Evolutionary conservation across 768 basidiomycete genomes (phyloP).

Genomic region (Boletus tomentosulus): DNA sequence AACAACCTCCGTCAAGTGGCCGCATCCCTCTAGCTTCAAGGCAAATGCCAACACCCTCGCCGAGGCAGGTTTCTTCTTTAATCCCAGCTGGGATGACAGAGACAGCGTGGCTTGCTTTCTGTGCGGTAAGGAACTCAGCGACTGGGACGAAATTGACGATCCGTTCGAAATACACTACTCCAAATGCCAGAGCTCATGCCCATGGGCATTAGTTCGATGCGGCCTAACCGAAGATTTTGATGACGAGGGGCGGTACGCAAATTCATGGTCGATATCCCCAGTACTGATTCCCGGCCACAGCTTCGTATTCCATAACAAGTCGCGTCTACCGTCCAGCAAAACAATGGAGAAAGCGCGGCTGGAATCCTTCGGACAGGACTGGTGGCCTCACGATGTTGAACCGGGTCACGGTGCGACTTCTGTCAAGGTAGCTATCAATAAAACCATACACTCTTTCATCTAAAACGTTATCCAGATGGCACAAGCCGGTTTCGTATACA

Average conservation of each 20-base stretch:
- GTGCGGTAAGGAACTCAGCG: slow-evolving; percentile 76
- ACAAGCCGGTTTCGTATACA: slow-evolving; percentile 81
- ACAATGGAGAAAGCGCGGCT: slow-evolving; percentile 69
- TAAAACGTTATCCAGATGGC: slow-evolving; percentile 53
- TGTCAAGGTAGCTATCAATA: no score
- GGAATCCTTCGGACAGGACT: slow-evolving; percentile 60
- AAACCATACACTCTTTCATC: no score
- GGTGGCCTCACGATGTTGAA: slow-evolving; percentile 75
- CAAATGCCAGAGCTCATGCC: slow-evolving; percentile 63
- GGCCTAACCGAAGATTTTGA: slow-evolving; percentile 58
- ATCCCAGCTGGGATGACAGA: slow-evolving; percentile 58
- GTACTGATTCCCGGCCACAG: slow-evolving; percentile 32
- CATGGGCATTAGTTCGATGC: slow-evolving; percentile 82
- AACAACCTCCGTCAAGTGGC: slow-evolving; percentile 62
- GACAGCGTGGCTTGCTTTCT: slow-evolving; percentile 83
- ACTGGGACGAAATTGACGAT: slow-evolving; percentile 84
- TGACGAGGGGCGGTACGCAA: slow-evolving; percentile 49
- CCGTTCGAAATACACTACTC: slow-evolving; percentile 79
- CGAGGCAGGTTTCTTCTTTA: slow-evolving; percentile 87
- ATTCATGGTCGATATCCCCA: background rate
- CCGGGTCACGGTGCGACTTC: slow-evolving; percentile 68
- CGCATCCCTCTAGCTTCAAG: slow-evolving; percentile 58
- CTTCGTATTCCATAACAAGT: slow-evolving; percentile 53
- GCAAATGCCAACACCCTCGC: slow-evolving; percentile 76
- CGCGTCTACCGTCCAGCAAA: slow-evolving; percentile 62